Evolutionary conservation across 2,329 filamentous ascomycete genomes (phyloP), one percentile per base, ranked within the genome.

Genomic region (Diaporthe capsici): DNA sequence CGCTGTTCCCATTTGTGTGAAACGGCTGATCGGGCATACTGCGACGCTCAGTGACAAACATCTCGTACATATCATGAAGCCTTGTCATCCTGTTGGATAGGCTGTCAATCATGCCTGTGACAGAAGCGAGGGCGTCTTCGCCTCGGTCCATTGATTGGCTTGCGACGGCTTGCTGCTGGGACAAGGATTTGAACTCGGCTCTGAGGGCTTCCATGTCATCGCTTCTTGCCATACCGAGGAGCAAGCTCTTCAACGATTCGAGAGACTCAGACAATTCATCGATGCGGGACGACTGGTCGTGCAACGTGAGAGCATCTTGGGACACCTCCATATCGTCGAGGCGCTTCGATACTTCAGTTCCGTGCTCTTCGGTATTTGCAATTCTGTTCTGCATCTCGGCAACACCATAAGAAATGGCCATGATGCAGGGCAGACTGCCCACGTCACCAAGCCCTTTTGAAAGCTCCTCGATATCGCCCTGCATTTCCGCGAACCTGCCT

Each of bases 291-390:
- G 65, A 53, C 10, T 70, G 47, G 13, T 42, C 65, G 7, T 42
- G 65, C 13, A 70, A 22, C n/a, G n/a, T 39, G 65, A 70, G 49
- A 42, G 49, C 34, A 31, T 70, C 34, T 13, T 53, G 65, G 31
- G 34, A 20, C 3, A n/a, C 22, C 4, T 70, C 49, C 34, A 70
- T 13, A 5, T 70, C 31, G 17, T 70, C 31, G n/a, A 70, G 49
- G 20, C 65, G 65, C n/a, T 22, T 70, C 22, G 65, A 55, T 9
- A 17, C 22, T 13, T 53, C 31, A 10, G n/a, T 28, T 4, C 34
- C 31, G 15, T 42, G 65, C n/a, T 42, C 13, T 20, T 55, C 34
- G 34, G 42, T 2, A 13, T 39, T 2, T 13, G 34, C 34, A 22
- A 70, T 28, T 17, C 37, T 55, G 65, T 34, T 20, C 34, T 70